These are phyloP conservation scores for Globomyces pollinis-pini DNA, from an alignment of 192 early-diverging fungal species.

Conservation along the genomic window DNA sequence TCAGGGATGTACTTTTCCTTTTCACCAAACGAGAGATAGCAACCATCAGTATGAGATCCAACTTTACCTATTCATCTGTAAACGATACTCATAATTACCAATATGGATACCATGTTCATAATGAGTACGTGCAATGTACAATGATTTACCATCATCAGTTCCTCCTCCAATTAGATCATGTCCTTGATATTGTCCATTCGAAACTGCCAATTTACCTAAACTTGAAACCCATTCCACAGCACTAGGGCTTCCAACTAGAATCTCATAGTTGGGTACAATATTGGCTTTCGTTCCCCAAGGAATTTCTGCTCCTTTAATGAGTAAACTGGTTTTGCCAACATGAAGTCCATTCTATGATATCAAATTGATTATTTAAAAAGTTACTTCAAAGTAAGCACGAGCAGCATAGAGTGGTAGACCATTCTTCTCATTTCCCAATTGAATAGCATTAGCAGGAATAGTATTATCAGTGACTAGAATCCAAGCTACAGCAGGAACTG, in stretches of 20 bases:
- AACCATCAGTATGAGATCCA: too few species aligned
- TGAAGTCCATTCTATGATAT: background rate
- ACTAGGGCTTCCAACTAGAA: background rate
- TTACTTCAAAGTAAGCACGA: background rate
- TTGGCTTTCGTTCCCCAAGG: background rate
- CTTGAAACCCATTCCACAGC: background rate
- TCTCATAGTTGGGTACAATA: background rate
- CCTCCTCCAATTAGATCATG: background rate
- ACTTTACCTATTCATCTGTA: too few species aligned
- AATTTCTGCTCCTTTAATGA: background rate
- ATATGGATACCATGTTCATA: background rate
- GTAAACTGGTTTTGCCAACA: background rate
- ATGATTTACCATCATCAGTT: background rate
- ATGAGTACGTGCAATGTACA: background rate
- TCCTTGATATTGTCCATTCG: background rate
- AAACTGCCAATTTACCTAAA: background rate
- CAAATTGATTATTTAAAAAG: too few species aligned
- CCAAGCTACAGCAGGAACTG: too few species aligned
- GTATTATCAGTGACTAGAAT: too few species aligned
- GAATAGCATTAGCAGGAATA: background rate
- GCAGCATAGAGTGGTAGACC: background rate
- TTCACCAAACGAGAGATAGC: too few species aligned
- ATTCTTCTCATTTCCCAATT: background rate
- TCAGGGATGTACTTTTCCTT: too few species aligned
- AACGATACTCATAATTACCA: too few species aligned